Conservation (phyloP, 768 basidiomycete genomes). For the Dendrothele bispora region DNA sequence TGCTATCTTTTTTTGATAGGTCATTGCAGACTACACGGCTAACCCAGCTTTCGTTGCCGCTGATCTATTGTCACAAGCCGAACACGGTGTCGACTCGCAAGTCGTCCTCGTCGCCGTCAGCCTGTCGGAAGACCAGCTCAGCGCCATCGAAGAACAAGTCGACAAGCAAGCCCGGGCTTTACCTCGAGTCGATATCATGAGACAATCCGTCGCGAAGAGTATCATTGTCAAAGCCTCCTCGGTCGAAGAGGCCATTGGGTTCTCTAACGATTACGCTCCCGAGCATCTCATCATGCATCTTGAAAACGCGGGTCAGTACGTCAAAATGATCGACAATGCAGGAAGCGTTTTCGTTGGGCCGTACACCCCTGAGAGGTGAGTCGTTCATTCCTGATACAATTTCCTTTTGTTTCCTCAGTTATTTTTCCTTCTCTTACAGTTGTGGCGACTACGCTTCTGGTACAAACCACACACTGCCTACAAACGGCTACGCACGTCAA, state of each 20-base stretch:
- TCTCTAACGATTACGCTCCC: constrained; percentile 97
- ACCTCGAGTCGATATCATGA: constrained; percentile 86
- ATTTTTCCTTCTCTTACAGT: constrained; percentile 46
- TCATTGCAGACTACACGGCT: constrained; percentile 88
- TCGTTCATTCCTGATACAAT: constrained; percentile 3
- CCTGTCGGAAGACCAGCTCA: constrained; percentile 60
- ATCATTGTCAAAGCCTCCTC: constrained; percentile 76
- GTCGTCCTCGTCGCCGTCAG: constrained; percentile 88
- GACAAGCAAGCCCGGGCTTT: constrained; percentile 86
- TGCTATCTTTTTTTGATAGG: constrained; percentile 47
- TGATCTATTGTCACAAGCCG: constrained; percentile 95
- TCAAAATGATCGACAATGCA: constrained; percentile 80
- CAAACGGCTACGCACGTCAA: constrained; percentile 94
- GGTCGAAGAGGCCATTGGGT: constrained; percentile 75
- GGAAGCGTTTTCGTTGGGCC: constrained; percentile 96
- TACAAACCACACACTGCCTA: constrained; percentile 97
- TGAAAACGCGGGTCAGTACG: constrained; percentile 61
- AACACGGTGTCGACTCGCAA: constrained; percentile 97
- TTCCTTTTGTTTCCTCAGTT: neutral
- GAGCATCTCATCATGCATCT: constrained; percentile 96
- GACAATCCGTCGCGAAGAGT: constrained; percentile 86
- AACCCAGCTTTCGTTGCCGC: constrained; percentile 93
- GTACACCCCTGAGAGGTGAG: constrained; percentile 92
- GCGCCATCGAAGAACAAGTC: constrained; percentile 80
- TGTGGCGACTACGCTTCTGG: constrained; percentile 99